These are phyloP conservation scores for Leccinellum albellum DNA, from an alignment of 768 basidiomycete genomes.

Conservation along the genomic window DNA sequence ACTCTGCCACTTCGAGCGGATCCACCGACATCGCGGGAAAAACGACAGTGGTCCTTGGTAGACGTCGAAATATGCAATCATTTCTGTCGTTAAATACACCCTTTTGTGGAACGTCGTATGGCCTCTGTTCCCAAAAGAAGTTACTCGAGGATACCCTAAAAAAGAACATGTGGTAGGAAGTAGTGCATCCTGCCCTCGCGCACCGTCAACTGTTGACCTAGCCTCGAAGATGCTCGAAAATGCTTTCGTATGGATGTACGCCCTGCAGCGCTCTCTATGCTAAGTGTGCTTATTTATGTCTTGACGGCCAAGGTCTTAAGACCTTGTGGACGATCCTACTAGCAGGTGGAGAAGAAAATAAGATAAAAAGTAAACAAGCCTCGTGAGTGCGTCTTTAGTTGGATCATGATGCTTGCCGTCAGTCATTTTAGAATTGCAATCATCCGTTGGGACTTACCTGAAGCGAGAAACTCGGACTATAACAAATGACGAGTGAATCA, in stretches of 20 bases:
- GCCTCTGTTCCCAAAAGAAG: background rate
- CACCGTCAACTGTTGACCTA: background rate
- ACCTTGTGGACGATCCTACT: no score
- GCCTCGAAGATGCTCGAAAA: background rate
- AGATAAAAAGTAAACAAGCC: background rate
- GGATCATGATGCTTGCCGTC: background rate
- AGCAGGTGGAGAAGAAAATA: background rate
- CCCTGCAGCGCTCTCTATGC: background rate
- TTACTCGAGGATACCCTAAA: background rate
- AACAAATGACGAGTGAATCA: background rate
- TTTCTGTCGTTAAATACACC: background rate
- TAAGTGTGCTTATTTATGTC: background rate
- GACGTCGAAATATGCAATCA: background rate
- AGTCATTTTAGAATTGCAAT: background rate
- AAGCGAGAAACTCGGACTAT: background rate
- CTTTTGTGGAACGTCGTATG: background rate
- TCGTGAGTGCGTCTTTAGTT: background rate
- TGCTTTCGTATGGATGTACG: background rate
- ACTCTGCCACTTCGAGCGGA: background rate
- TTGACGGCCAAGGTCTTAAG: background rate
- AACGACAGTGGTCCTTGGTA: background rate
- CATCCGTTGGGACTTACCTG: background rate
- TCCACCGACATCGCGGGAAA: slow-evolving; percentile 3
- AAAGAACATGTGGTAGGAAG: background rate
- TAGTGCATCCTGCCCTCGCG: background rate